Percentiles rank a stretch among this genome's conserved stretches.
Conservation (phyloP, 83 land plant genomes). For the Picea engelmannii region DNA sequence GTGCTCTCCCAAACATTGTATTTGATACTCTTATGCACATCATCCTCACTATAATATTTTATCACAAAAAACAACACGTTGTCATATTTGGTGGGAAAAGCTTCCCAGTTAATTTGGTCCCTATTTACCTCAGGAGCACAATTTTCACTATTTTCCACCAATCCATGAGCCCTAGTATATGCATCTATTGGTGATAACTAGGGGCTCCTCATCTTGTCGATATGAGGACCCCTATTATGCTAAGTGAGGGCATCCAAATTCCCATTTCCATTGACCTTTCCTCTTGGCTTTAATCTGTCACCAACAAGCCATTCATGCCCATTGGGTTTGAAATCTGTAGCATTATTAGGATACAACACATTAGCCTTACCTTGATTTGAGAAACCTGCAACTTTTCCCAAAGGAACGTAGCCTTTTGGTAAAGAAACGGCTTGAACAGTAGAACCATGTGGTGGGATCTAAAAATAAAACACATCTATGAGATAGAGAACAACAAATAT, state of each 20-base stretch:
- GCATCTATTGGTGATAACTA: not conserved
- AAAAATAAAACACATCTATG: not conserved
- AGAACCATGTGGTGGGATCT: slow-evolving; percentile 20
- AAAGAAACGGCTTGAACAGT: slow-evolving; percentile 13
- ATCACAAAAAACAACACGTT: slow-evolving; percentile 77
- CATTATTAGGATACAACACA: slow-evolving; percentile 22
- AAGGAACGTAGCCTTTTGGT: slow-evolving; percentile 20
- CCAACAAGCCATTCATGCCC: slow-evolving; percentile 3
- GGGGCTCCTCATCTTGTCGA: too few species aligned
- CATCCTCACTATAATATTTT: slow-evolving; percentile 88
- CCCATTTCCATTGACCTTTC: not conserved
- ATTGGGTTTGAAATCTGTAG: slow-evolving; percentile 20
- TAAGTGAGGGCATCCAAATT: too few species aligned
- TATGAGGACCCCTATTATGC: too few species aligned
- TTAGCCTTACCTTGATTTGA: slow-evolving; percentile 23
- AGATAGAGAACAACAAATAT: not conserved
- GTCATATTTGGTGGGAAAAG: slow-evolving; percentile 53
- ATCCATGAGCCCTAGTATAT: slow-evolving; percentile 7
- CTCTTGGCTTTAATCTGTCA: too few species aligned
- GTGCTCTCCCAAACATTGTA: slow-evolving; percentile 83
- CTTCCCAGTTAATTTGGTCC: slow-evolving; percentile 53
- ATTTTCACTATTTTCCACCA: not conserved
- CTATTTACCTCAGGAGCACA: slow-evolving; percentile 24
- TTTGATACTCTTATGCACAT: slow-evolving; percentile 79
- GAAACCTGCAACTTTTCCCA: not conserved